Base-by-base conservation (phyloP, 495 filamentous ascomycete species). In the Aspergillus coremiiformis region DNA sequence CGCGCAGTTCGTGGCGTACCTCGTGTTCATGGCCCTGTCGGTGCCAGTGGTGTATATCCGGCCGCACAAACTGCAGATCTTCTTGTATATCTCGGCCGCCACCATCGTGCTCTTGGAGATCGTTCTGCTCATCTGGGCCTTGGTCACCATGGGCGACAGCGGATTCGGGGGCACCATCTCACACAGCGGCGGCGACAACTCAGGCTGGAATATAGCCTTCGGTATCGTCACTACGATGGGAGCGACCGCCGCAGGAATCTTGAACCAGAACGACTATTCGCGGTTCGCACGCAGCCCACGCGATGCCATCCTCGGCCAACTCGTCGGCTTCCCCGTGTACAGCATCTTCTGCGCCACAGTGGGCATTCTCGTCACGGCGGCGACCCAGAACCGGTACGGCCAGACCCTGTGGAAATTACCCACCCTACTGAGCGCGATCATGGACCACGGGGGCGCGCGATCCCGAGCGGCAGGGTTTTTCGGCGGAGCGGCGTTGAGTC, bases 381-480 rank as follows among this genome's bases (percentile, higher is more conserved):
- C 67, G 15, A 64, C 66, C 5, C 57, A 60, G 47, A 47, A 60
- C 30, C 54, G 70, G 3, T 71, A 66, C 51, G 70, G 61, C n/a
- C 54, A 59, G 33, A 44, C 68, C 9, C 56, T 68, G 49, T 75
- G 73, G 72, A 69, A 67, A 43, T 65, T 74, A 7, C 63, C 67
- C 7, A 60, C 63, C 55, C 56, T 71, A 54, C 52, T 67, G 61
- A 23, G 65, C 68, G 49, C 67, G 61, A 33, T 57, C 39, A 49
- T 63, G 68, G 54, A 65, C 55, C 8, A 60, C 53, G 44, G 51
- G 53, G 44, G 65, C 55, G 62, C 52, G 11, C 35, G 57, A 5
- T 65, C 62, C 9, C 55, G 73, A 11, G 71, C 70, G 5, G 73
- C 67, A 3, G 64, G 65, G 17, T 76, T 76, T 64, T 74, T 75